Base-by-base conservation (phyloP, 169 alveolate species). In the Cyclospora cayetanensis region DNA sequence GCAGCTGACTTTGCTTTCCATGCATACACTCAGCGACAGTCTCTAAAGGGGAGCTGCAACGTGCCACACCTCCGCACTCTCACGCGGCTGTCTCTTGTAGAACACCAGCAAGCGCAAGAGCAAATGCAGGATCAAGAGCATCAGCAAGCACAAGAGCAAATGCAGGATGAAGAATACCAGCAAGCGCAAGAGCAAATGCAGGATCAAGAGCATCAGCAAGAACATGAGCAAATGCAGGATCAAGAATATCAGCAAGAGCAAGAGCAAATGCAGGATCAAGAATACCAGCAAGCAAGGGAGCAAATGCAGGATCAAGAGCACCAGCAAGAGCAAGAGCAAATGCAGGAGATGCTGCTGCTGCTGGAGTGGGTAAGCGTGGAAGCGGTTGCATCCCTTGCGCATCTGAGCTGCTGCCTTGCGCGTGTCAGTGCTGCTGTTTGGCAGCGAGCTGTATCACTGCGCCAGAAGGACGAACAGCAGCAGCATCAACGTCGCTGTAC, bases 401-500 rank as follows among this genome's bases (percentile, higher is more conserved):
- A 79, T 52, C 46, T 79, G 18, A 46, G 89, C 89, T 79, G 89
- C 70, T 50, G 74, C 34, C 52, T 79, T 5, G 41, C 89, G 4
- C 89, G 89, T 29, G 89, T 79, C 52, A 72, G 74, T 50, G 89
- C 89, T 31, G 41, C 46, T 39, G 89, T 39, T n/a, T 79, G 89
- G 89, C 89, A 46, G 89, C 89, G 89, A 18, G 60, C 66, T 50
- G 41, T 72, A 15, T 68, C 70, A 25, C 89, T 79, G 89, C 89
- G 52, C 74, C 89, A 79, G 72, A 68, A 52, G 46, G 74, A 79
- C 53, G 74, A 79, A 52, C 89, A 79, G 74, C 89, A 79, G 37
- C 89, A 79, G 89, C 89, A 79, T n/a, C 74, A 79, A 4, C 89
- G 89, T 35, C 89, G 89, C 72, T 79, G 89, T 50, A 31, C 89